Evolutionary conservation across 345 rosid species (phyloP).

Genomic region (Passiflora organensis): DNA sequence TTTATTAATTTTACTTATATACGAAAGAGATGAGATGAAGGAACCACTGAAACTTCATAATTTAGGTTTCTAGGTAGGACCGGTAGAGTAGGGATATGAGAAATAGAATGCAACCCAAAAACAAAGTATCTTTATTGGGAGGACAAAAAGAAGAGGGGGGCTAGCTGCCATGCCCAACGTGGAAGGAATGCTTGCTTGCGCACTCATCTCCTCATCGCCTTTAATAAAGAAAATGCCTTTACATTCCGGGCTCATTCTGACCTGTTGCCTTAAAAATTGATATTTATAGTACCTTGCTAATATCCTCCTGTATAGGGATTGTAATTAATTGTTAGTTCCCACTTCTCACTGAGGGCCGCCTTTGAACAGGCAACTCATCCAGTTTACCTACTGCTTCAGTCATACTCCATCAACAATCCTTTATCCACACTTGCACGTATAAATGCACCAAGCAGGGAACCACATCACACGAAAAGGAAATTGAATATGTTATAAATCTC

Average conservation of each 20-base stretch:
- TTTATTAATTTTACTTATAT: no score
- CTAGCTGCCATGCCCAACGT: neutral
- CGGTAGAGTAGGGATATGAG: no score
- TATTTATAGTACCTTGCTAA: neutral
- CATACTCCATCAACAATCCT: constrained; percentile 1
- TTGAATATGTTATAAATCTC: no score
- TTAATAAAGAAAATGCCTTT: neutral
- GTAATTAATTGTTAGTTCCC: neutral
- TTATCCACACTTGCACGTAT: neutral
- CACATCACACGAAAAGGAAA: neutral
- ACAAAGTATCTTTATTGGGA: no score
- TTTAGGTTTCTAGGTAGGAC: no score
- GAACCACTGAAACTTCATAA: no score
- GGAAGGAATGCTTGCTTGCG: neutral
- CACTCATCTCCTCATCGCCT: neutral
- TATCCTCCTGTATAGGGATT: neutral
- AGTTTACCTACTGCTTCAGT: neutral
- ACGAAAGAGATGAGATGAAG: no score
- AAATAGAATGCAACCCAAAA: no score
- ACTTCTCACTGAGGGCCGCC: neutral
- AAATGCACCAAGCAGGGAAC: neutral
- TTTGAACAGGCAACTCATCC: neutral
- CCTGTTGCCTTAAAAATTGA: neutral
- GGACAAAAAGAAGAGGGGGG: no score
- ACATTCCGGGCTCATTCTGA: neutral